Evolutionary conservation across 805 yeast species (phyloP).

Genomic region (Millerago galiae): DNA sequence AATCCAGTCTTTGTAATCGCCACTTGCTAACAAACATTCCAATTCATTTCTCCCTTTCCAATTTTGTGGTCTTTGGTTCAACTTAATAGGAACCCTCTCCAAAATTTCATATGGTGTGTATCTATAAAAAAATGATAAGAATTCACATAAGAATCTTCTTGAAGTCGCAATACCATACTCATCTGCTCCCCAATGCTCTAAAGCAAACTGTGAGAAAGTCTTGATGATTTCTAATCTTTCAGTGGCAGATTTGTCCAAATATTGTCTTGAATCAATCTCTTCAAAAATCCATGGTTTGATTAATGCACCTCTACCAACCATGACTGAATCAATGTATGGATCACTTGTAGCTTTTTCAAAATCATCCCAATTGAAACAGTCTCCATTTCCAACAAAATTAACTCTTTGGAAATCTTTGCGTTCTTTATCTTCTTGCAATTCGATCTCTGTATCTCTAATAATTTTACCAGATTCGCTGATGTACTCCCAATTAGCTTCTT

Average conservation of each 20-base stretch:
- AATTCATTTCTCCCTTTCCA: constrained; percentile 92
- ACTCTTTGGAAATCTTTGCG: constrained; percentile 52
- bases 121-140: constrained; percentile 87
- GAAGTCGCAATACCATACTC: constrained; percentile 87
- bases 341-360: constrained; percentile 69
- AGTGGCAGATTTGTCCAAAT: constrained; percentile 82
- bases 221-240: constrained; percentile 77
- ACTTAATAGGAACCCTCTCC: constrained; percentile 79
- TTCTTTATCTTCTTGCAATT: constrained; percentile 56
- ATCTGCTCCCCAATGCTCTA: constrained; percentile 97
- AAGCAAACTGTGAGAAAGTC: constrained; percentile 69
- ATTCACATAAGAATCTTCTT: constrained; percentile 90
- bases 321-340: constrained; percentile 80
- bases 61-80: constrained; percentile 89
- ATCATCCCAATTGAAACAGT: constrained; percentile 78
- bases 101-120: constrained; percentile 92
- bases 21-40: constrained; percentile 82
- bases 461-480: constrained; percentile 65
- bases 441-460: constrained; percentile 51
- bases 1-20: constrained; percentile 91
- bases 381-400: constrained; percentile 93
- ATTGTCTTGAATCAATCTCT: constrained; percentile 84
- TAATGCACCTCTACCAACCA: constrained; percentile 97
- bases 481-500: constrained; percentile 90
- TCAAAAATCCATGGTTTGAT: constrained; percentile 99